Base-by-base conservation (phyloP, 495 filamentous ascomycete species). In the Podospora australis region DNA sequence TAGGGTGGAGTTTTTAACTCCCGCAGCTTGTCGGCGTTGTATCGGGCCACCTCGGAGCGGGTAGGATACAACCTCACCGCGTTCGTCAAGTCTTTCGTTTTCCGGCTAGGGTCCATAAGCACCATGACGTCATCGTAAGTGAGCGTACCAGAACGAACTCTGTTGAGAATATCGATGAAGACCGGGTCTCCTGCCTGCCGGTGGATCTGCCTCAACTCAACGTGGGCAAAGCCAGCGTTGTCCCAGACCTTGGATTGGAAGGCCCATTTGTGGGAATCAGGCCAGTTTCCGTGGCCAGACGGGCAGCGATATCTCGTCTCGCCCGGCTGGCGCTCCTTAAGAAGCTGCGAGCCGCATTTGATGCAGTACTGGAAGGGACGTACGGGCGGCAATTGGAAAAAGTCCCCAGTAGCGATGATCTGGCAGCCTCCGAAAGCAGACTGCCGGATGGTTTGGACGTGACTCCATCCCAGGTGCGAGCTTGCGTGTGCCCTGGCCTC, bases 321-420 rank as follows among this genome's bases (percentile, higher is more conserved):
- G 16, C 16, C 17, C 6, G 13, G 6, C 38, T 22, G 16, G 38
- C 10, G 8, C 6, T 40, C 8, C 19, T 13, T 21, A 13, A 40
- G 6, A 16, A 40, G 17, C 38, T 19, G 6, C 11, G 38, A 16
- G 19, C 40, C 40, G 23, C 40, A 43, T 3, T 8, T 14, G 22
- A 25, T 5, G 23, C 40, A 43, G 22, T 43, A 6, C 22, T 43
- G 20, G 40, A 43, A 25, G 40, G 40, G 40, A 3, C 13, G 4
- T 1, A 43, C 23, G 19, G 40, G 40, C 0, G 92, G 90, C 13
- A 98, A 64, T 59, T 98, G 92, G 61, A 94, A 96, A 63, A 96
- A 98, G 65, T 98, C 92, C 0, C 92, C 92, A 0, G 91, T 96
- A 21, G 96, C 84, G 24, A 98, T 79, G 28, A 98, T 73, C 58